Evolutionary conservation across 192 early-diverging fungal species (phyloP).

Genomic region (Backusella psychrophila): DNA sequence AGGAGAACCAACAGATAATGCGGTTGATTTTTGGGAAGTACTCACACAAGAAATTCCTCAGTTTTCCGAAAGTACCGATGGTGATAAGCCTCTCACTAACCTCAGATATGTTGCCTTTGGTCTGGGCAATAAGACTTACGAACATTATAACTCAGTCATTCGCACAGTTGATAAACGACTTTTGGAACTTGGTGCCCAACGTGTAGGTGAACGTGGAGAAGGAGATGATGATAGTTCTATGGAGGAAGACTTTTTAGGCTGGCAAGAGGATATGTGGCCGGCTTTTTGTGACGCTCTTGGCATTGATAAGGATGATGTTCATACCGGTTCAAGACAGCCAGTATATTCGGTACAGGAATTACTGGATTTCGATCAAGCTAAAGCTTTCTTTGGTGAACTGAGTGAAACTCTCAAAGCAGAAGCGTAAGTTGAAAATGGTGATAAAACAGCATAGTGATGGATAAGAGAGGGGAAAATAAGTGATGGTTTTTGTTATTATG

Average conservation of each 20-base stretch:
- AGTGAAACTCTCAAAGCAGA: background rate
- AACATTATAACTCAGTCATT: slow-evolving; percentile 82
- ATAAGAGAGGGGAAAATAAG: background rate
- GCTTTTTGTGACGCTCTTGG: slow-evolving; percentile 73
- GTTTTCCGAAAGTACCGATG: slow-evolving; percentile 47
- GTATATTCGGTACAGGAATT: slow-evolving; percentile 86
- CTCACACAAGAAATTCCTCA: slow-evolving; percentile 71
- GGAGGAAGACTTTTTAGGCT: slow-evolving; percentile 93
- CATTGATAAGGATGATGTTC: slow-evolving; percentile 94
- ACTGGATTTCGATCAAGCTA: slow-evolving; percentile 34
- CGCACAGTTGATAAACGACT: slow-evolving; percentile 69
- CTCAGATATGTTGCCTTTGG: slow-evolving; percentile 74
- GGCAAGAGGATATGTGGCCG: slow-evolving; percentile 85
- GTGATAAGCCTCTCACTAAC: slow-evolving; percentile 53
- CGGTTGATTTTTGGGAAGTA: slow-evolving; percentile 88
- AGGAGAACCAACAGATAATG: slow-evolving; percentile 98
- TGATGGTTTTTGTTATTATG: background rate
- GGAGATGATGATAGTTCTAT: slow-evolving; percentile 95
- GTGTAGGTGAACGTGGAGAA: slow-evolving; percentile 80
- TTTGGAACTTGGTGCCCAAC: slow-evolving; percentile 64
- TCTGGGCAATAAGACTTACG: slow-evolving; percentile 88
- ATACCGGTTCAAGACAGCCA: slow-evolving; percentile 90
- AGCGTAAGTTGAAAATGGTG: background rate
- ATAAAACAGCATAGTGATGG: background rate
- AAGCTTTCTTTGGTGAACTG: background rate